phyloP scores from a whole-genome alignment of 768 basidiomycete species.

The Agrocybe chaxingu region DNA sequence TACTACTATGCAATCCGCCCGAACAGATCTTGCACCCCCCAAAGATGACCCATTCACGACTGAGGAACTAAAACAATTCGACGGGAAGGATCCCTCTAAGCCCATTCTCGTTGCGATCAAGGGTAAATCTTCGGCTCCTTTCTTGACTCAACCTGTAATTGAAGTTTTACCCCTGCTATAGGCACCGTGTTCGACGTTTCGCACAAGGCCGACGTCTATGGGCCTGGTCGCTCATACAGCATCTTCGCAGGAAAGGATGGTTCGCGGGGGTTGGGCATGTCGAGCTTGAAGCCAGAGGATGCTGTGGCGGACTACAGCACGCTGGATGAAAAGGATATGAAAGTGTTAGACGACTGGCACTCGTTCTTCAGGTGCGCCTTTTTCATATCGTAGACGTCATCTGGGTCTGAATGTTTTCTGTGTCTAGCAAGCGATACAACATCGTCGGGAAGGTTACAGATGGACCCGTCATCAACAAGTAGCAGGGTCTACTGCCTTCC shows the following conservation, averaged over 20 bases:
- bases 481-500: too few species aligned
- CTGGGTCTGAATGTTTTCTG: background rate
- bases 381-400: background rate
- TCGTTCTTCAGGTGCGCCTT: conserved; percentile 76
- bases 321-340: conserved; percentile 67
- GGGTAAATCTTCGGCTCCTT: conserved; percentile 38
- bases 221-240: conserved; percentile 72
- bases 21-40: conserved; percentile 60
- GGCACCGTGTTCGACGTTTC: conserved; percentile 91
- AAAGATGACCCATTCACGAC: conserved; percentile 77
- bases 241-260: conserved; percentile 95
- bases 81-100: conserved; percentile 61
- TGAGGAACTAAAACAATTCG: conserved; percentile 62
- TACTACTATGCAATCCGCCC: conserved; percentile 57
- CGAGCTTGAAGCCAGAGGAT: conserved; percentile 81
- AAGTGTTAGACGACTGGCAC: conserved; percentile 88
- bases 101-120: conserved; percentile 95
- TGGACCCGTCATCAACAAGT: too few species aligned
- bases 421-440: conserved; percentile 76
- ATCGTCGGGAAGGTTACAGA: conserved; percentile 40
- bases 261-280: conserved; percentile 85
- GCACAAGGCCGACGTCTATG: conserved; percentile 84
- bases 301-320: conserved; percentile 84
- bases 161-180: conserved; percentile 21
- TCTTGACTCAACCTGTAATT: background rate